Conservation (phyloP, 257 asterid genomes). For the Linaria vulgaris region DNA sequence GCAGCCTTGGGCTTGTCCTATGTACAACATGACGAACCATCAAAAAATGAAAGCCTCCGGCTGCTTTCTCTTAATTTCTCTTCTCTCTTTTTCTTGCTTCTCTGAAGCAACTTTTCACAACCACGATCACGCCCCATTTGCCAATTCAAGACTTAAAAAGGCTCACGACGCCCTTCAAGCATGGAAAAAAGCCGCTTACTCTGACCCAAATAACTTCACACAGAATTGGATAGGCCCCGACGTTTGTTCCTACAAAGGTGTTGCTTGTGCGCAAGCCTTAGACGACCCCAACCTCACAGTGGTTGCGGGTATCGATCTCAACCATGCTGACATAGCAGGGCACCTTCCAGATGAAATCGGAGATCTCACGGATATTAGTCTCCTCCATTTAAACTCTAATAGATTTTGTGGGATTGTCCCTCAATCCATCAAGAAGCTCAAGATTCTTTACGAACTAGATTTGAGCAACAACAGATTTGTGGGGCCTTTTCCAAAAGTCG, state of each 20-base stretch:
- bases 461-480: slow-evolving; percentile 89
- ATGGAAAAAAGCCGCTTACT: slow-evolving; percentile 69
- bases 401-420: slow-evolving; percentile 88
- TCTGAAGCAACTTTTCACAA: slow-evolving; percentile 26
- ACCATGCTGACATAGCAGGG: slow-evolving; percentile 82
- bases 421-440: slow-evolving; percentile 37
- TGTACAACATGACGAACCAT: slow-evolving; percentile 27
- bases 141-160: slow-evolving; percentile 48
- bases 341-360: slow-evolving; percentile 82
- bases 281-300: slow-evolving; percentile 51
- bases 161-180: slow-evolving; percentile 74
- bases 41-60: slow-evolving; percentile 45
- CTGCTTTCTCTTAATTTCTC: slow-evolving; percentile 32
- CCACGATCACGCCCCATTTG: slow-evolving; percentile 4
- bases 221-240: slow-evolving; percentile 70
- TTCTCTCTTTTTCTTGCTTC: slow-evolving; percentile 22
- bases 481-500: slow-evolving; percentile 68
- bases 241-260: slow-evolving; percentile 70
- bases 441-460: slow-evolving; percentile 62
- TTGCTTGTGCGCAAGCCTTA: slow-evolving; percentile 58
- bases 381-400: slow-evolving; percentile 77
- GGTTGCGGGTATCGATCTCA: slow-evolving; percentile 85
- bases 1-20: slow-evolving; percentile 47
- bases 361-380: slow-evolving; percentile 54
- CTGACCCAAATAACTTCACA: slow-evolving; percentile 72